phyloP scores from a whole-genome alignment of 2,329 filamentous ascomycete genomes.

The Talaromyces verruculosus region DNA sequence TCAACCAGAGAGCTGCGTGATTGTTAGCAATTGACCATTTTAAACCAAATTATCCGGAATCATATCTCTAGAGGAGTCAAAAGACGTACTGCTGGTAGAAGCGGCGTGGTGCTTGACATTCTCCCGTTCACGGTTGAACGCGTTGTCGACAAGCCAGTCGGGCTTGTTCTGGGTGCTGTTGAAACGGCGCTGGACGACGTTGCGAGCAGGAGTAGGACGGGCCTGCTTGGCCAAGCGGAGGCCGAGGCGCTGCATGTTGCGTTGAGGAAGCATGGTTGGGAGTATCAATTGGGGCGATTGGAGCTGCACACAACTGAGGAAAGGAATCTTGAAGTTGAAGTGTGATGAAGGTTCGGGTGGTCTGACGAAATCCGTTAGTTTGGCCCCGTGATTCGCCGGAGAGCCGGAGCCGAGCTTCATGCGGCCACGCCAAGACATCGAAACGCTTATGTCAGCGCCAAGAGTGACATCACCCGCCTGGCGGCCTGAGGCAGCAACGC shows the following conservation, averaged over 20 bases:
- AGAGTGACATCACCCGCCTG: constrained; percentile 26
- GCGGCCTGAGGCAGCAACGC: not conserved
- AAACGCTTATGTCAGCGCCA: constrained; percentile 28
- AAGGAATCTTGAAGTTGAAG: constrained; percentile 21
- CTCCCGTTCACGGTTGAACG: constrained; percentile 87
- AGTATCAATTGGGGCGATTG: constrained; percentile 25
- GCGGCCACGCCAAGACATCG: constrained; percentile 10
- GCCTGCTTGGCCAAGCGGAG: constrained; percentile 64
- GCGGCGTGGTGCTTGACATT: constrained; percentile 89
- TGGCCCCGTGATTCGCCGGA: constrained; percentile 33
- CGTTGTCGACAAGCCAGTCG: constrained; percentile 73
- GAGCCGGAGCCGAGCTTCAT: constrained; percentile 11
- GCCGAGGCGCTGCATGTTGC: constrained; percentile 60
- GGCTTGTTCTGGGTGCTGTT: constrained; percentile 60
- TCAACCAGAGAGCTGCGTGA: constrained; percentile 81
- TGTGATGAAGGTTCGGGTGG: constrained; percentile 24
- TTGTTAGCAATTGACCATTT: constrained; percentile 28
- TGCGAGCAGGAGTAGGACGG: constrained; percentile 56
- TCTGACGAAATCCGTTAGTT: constrained; percentile 32
- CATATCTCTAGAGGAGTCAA: constrained; percentile 12
- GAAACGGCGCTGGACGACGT: constrained; percentile 67
- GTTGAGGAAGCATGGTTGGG: constrained; percentile 63
- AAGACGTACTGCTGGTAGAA: constrained; percentile 72
- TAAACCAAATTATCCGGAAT: constrained; percentile 8
- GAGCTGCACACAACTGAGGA: not conserved